phyloP scores from a whole-genome alignment of 2,329 filamentous ascomycete species.

The Parafenestella ontariensis region DNA sequence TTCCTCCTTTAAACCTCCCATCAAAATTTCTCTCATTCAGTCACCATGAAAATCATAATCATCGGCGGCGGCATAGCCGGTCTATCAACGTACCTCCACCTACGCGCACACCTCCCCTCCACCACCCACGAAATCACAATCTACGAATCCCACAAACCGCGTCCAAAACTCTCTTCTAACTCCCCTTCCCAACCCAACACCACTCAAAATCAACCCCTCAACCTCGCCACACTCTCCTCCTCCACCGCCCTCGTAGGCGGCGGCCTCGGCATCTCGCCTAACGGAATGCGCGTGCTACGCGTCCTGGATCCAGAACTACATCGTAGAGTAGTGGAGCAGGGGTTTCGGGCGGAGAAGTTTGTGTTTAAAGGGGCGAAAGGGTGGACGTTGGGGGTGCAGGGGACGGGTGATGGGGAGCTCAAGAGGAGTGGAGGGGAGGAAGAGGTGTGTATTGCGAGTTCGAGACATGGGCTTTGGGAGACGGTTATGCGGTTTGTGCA shows the following conservation, averaged over 20 bases:
- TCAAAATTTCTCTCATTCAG: not conserved
- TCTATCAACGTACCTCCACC: constrained; percentile 29
- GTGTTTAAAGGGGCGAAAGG: constrained; percentile 29
- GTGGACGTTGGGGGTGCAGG: constrained; percentile 23
- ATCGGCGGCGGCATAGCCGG: constrained; percentile 23
- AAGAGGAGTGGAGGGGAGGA: constrained; percentile 4
- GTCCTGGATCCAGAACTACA: constrained; percentile 25
- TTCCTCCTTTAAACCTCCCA: not conserved
- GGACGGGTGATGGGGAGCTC: constrained; percentile 14
- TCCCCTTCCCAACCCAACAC: not conserved
- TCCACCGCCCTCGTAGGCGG: constrained; percentile 30
- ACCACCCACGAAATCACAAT: constrained; percentile 27
- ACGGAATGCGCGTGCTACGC: constrained; percentile 33
- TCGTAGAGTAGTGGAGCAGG: constrained; percentile 23
- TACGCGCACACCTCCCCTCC: constrained; percentile 32
- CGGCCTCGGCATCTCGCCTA: constrained; percentile 37
- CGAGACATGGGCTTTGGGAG: constrained; percentile 35
- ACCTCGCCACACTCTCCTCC: constrained; percentile 13
- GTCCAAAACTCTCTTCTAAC: not conserved
- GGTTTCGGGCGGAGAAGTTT: constrained; percentile 25
- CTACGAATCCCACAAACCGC: constrained; percentile 31
- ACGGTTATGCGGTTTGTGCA: constrained; percentile 18
- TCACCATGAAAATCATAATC: constrained; percentile 17
- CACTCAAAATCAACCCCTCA: not conserved
- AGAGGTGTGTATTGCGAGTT: constrained; percentile 23